These are phyloP conservation scores for Articulospora tetracladia DNA, from an alignment of 495 filamentous ascomycete species.

Conservation along the genomic window DNA sequence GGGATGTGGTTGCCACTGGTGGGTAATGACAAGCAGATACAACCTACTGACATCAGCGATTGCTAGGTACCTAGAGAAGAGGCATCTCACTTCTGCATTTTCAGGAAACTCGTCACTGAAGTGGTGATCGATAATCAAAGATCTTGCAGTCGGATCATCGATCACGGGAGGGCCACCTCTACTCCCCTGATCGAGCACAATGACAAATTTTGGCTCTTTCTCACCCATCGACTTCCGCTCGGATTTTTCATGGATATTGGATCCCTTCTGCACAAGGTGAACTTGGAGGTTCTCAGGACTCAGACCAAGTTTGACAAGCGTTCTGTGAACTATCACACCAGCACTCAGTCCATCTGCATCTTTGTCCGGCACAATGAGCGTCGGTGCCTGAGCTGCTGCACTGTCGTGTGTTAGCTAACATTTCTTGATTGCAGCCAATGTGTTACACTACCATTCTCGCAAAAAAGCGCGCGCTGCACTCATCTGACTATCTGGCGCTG, in stretches of 20 bases:
- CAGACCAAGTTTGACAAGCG: slow-evolving; percentile 47
- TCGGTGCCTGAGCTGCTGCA: slow-evolving; percentile 26
- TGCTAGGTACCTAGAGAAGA: background rate
- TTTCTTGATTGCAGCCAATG: background rate
- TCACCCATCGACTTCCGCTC: slow-evolving; percentile 42
- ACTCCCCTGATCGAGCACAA: slow-evolving; percentile 58
- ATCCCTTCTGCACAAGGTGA: slow-evolving; percentile 49
- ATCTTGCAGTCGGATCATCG: slow-evolving; percentile 31
- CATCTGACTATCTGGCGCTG: slow-evolving; percentile 47
- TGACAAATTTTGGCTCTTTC: slow-evolving; percentile 45
- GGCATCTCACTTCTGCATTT: slow-evolving; percentile 19
- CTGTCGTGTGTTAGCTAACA: slow-evolving; percentile 2
- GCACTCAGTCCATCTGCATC: slow-evolving; percentile 58
- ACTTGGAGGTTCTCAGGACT: slow-evolving; percentile 39
- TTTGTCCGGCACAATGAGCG: slow-evolving; percentile 56
- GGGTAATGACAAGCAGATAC: slow-evolving; percentile 52
- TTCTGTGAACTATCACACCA: slow-evolving; percentile 52
- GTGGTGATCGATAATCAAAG: slow-evolving; percentile 59
- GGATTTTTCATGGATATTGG: slow-evolving; percentile 42
- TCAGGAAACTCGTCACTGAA: slow-evolving; percentile 48
- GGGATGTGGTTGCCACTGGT: slow-evolving; percentile 52
- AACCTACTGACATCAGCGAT: slow-evolving; percentile 24
- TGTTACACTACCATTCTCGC: slow-evolving; percentile 41
- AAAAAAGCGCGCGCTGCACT: slow-evolving; percentile 40
- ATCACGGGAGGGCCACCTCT: slow-evolving; percentile 43